Evolutionary conservation across 495 filamentous ascomycete genomes (phyloP), one percentile per base, ranked within the genome.

Genomic region (Aspergillus conjunctus): DNA sequence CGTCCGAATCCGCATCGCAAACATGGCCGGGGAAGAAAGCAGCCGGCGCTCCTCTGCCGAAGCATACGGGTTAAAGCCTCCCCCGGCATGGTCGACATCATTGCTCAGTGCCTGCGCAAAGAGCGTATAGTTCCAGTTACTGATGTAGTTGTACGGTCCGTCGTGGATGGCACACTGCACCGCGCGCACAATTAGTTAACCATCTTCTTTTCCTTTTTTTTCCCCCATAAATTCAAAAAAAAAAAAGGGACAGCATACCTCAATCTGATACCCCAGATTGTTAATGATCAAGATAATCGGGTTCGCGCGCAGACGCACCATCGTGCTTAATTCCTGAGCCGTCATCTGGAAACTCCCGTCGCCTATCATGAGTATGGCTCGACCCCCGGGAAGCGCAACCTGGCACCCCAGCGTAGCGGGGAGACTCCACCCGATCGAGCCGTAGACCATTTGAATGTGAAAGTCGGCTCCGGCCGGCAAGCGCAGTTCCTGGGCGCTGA

Each of bases 291-390:
- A 85, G 61, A 92, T 83, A 61, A 87, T 90, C 14, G 86, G 74
- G 54, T 86, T 81, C 21, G 90, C 67, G 10, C 74, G 73, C 33
- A 85, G 79, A 6, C 82, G 81, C 45, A 92, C 78, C 76, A 91
- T 88, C 15, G 88, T 89, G 62, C 81, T 81, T 33, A 92, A 69
- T 66, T 90, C 88, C 64, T 91, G 88, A 3, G 74, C 83, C 0
- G 88, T 90, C 21, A 91, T 76, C 65, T 92, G 87, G 66, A 91
- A 82, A 45, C 81, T 85, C 17, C 89, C 89, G 65, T 91, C 89
- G 30, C 88, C 89, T 7, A 86, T 87, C 67, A 91, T 85, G 56
- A 91, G 73, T 61, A 92, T 81, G 4, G 71, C 73, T 22, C 78
- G 63, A n/a, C 65, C 34, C 32, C 73, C 66, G n/a, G 69, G 67